A percentile compares a stretch with the other conserved stretches of the same genome.
Conservation (phyloP, 2,329 filamentous ascomycete genomes). For the Alternaria sp. region DNA sequence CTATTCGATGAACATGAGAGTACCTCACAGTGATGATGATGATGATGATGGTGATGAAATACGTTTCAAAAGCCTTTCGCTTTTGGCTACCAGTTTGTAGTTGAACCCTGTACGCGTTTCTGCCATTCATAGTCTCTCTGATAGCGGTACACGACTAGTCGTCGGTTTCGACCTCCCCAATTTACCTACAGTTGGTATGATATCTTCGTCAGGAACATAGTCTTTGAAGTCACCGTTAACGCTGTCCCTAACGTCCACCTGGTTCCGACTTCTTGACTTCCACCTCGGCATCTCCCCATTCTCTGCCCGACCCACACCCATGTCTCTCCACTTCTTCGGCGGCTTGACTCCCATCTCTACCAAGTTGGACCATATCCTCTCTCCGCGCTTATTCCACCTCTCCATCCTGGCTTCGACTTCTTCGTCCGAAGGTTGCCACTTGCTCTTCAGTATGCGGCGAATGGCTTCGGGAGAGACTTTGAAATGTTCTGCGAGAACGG, state of each 20-base stretch:
- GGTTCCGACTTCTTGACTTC: slow-evolving; percentile 44
- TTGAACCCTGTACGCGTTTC: too few relatives aligned
- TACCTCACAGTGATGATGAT: too few relatives aligned
- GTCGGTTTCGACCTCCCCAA: slow-evolving; percentile 1
- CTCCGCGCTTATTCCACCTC: slow-evolving; percentile 60
- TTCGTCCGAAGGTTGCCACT: slow-evolving; percentile 69
- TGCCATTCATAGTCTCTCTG: slow-evolving; percentile 6
- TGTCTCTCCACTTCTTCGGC: slow-evolving; percentile 61
- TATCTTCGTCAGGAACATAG: slow-evolving; percentile 31
- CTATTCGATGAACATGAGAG: too few relatives aligned
- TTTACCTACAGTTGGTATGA: slow-evolving; percentile 45
- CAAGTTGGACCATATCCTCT: slow-evolving; percentile 59
- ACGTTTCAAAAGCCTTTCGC: too few relatives aligned
- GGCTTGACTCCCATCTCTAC: slow-evolving; percentile 63
- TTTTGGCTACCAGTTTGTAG: too few relatives aligned
- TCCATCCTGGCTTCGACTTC: slow-evolving; percentile 55
- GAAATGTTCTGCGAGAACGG: slow-evolving; percentile 78
- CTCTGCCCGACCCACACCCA: slow-evolving; percentile 52
- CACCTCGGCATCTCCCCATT: slow-evolving; percentile 44
- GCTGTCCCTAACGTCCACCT: slow-evolving; percentile 42
- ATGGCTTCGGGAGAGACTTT: slow-evolving; percentile 87
- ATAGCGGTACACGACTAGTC: slow-evolving; percentile 10
- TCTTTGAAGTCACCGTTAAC: slow-evolving; percentile 22
- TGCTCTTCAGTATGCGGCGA: slow-evolving; percentile 82
- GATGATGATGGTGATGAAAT: too few relatives aligned